These are phyloP conservation scores for Flaveria bidentis DNA, from an alignment of 129 eudicot genomes.

Conservation along the genomic window DNA sequence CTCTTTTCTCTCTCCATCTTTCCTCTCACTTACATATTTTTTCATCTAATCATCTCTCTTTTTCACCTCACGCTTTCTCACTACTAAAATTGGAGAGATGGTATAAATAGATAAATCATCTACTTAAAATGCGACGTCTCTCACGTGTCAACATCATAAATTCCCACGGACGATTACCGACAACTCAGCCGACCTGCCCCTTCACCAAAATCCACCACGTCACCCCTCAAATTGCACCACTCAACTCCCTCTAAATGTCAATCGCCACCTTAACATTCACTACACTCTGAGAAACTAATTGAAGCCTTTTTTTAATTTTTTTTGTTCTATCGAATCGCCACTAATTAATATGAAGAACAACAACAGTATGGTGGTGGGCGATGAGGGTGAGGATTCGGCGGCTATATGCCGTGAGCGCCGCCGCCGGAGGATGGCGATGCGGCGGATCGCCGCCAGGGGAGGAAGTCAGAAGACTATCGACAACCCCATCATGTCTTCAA, in stretches of 20 bases:
- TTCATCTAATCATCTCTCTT: too few species aligned
- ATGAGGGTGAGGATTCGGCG: constrained; percentile 18
- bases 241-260: background rate
- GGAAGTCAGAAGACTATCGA: too few species aligned
- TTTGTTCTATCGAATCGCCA: too few species aligned
- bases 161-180: background rate
- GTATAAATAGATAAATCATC: too few species aligned
- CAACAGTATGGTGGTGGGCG: constrained; percentile 9
- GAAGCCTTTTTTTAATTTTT: too few species aligned
- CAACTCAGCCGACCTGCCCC: constrained; percentile 13
- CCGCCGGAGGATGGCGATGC: constrained; percentile 38
- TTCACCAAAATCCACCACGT: constrained; percentile 20
- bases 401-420: constrained; percentile 45
- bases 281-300: background rate
- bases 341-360: too few species aligned
- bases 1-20: too few species aligned
- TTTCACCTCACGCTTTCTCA: too few species aligned
- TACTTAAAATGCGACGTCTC: background rate
- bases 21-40: too few species aligned
- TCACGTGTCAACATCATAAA: constrained; percentile 26
- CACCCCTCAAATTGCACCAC: background rate
- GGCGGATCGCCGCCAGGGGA: constrained; percentile 8
- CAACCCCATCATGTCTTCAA: background rate
- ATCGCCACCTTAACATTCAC: constrained; percentile 1
- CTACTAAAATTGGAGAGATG: too few species aligned